Base-by-base conservation (phyloP, 163 green algal genomes). In the Chlamydomonas reinhardtii region DNA sequence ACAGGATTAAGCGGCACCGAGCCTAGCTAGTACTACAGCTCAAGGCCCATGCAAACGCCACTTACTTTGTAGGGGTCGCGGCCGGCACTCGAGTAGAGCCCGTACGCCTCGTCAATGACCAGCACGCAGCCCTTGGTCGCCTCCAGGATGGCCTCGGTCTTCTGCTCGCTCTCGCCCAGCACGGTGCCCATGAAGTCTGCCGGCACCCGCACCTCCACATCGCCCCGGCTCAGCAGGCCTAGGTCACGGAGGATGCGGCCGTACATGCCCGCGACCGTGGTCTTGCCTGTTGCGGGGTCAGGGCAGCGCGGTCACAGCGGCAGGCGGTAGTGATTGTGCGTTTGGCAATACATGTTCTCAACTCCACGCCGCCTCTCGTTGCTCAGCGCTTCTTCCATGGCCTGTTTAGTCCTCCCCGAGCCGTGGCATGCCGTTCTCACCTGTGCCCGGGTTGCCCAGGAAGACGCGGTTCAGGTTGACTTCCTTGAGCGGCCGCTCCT, bases 221-320 rank as follows among this genome's bases (percentile, higher is more conserved):
- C 91, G 0, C 91, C 91, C 81, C 92, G 92, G 83, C 66, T 87
- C 29, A 94, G 86, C 78, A 94, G 75, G 4, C 91, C 91, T 64
- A 94, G 75, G 75, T 94, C 91, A 0, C 74, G 59, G 52, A 94
- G 86, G 8, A 94, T 69, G 56, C 65, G 48, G 37, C 91, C 91
- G 52, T 94, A 94, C 69, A 94, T 86, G 34, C 32, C 69, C 0
- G 91, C 91, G 8, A 94, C 84, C 29, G 89, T 94, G 35, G 90
- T 93, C 77, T 93, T 93, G 76, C 90, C 90, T 93, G 89, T 64
- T n/a, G n/a, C n/a, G n/a, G n/a, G n/a, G n/a, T n/a, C n/a, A n/a
- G n/a, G n/a, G n/a, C n/a, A n/a, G n/a, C n/a, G n/a, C n/a, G n/a
- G n/a, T n/a, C n/a, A n/a, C n/a, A n/a, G n/a, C n/a, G n/a, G n/a